A percentile compares a stretch with the other conserved stretches of the same genome.
Evolutionary conservation across 176 grass and related monocot genomes (phyloP).

Genomic region (Aegilops sharonensis): DNA sequence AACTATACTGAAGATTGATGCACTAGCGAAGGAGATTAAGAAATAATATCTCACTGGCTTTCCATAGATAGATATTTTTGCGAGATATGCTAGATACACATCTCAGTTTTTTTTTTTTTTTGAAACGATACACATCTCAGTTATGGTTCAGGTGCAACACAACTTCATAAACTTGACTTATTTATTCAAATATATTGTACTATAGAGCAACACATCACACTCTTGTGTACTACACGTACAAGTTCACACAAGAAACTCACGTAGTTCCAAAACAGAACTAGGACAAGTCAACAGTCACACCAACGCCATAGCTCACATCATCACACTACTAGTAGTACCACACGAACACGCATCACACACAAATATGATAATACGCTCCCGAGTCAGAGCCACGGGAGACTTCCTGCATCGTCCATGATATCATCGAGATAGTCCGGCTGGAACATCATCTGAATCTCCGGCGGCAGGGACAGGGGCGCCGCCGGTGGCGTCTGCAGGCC

Average conservation of each 20-base stretch:
- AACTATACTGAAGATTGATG: not conserved
- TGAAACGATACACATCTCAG: not conserved
- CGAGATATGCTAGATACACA: not conserved
- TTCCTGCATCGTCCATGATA: not conserved
- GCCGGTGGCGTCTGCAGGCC: not conserved
- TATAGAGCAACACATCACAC: not conserved
- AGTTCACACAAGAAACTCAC: not conserved
- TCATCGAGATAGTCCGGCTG: not conserved
- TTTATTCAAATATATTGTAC: not conserved
- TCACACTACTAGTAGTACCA: not conserved
- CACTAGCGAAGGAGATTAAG: not conserved
- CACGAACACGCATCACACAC: not conserved
- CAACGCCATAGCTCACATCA: not conserved
- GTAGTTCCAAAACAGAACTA: not conserved
- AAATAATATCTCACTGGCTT: not conserved
- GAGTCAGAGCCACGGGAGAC: slow-evolving; percentile 3
- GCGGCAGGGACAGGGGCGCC: not conserved
- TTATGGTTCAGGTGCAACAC: not conserved
- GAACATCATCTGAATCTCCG: not conserved
- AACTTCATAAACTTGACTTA: not conserved
- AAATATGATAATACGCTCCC: not conserved
- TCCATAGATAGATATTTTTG: not conserved
- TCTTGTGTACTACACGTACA: slow-evolving; percentile 1
- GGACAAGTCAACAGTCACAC: not conserved
- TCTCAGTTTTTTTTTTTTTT: too few species aligned